Conservation (phyloP, 371 early-diverging fungal species). For the Globomyces sp. region DNA sequence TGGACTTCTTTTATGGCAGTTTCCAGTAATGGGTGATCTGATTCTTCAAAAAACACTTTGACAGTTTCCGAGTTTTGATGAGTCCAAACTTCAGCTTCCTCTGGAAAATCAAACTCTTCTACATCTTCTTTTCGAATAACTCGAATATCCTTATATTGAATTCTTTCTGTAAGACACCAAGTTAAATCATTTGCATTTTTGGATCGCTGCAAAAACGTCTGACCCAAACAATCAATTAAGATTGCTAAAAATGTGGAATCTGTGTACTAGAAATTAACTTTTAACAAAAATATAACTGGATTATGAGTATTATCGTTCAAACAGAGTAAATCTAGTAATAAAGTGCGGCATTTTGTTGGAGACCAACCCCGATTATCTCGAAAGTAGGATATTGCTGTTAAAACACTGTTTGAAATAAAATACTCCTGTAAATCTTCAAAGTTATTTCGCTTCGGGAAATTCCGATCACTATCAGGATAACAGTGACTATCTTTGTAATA, state of each 20-base stretch:
- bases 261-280: not conserved
- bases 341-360: constrained; percentile 63
- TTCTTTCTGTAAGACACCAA: not conserved
- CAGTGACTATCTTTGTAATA: constrained; percentile 69
- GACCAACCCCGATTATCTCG: constrained; percentile 65
- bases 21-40: constrained; percentile 52
- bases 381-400: constrained; percentile 69
- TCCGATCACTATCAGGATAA: constrained; percentile 49
- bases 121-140: constrained; percentile 24
- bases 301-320: constrained; percentile 90
- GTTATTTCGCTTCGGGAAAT: constrained; percentile 81
- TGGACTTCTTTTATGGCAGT: constrained; percentile 63
- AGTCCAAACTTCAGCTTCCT: not conserved
- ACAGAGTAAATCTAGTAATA: constrained; percentile 72
- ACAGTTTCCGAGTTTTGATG: not conserved
- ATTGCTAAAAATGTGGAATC: constrained; percentile 14
- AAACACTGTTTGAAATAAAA: constrained; percentile 67
- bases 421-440: constrained; percentile 83
- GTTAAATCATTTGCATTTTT: constrained; percentile 9
- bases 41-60: constrained; percentile 20
- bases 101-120: constrained; percentile 46
- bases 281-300: not conserved
- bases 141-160: constrained; percentile 5
- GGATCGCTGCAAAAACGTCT: constrained; percentile 7
- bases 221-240: constrained; percentile 4